Conservation (phyloP, 176 grass and related monocot genomes). For the Carex cristatella region DNA sequence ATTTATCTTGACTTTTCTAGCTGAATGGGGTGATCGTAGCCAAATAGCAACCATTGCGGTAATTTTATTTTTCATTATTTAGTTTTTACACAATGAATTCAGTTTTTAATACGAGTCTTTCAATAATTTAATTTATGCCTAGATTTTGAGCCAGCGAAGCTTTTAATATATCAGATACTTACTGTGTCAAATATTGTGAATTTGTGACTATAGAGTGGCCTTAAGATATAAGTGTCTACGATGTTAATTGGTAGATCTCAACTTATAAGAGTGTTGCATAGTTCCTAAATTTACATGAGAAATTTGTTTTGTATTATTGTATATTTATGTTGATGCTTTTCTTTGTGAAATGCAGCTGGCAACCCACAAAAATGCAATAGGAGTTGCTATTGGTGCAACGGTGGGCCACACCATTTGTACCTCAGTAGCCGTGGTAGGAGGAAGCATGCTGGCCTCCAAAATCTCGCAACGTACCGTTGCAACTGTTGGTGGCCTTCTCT, state of each 20-base stretch:
- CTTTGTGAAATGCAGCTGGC: conserved; percentile 48
- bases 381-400: conserved; percentile 70
- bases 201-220: not conserved
- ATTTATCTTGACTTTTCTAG: conserved; percentile 94
- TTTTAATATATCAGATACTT: not conserved
- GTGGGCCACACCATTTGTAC: conserved; percentile 91
- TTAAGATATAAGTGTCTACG: not conserved
- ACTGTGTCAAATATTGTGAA: not conserved
- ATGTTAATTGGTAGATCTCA: not conserved
- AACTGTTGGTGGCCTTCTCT: conserved; percentile 75
- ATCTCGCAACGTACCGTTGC: conserved; percentile 88
- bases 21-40: conserved; percentile 96
- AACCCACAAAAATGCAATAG: conserved; percentile 88
- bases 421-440: conserved; percentile 78
- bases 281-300: not conserved
- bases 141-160: not conserved
- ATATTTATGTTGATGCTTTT: not conserved
- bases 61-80: not conserved
- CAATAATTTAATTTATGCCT: not conserved
- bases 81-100: not conserved
- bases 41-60: conserved; percentile 97
- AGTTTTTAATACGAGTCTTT: not conserved
- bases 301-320: not conserved
- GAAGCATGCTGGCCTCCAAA: conserved; percentile 91
- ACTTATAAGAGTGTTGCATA: not conserved